A percentile compares a stretch with the other conserved stretches of the same genome.
Conservation (phyloP, 129 eudicot genomes). For the Flaveria ramosissima region DNA sequence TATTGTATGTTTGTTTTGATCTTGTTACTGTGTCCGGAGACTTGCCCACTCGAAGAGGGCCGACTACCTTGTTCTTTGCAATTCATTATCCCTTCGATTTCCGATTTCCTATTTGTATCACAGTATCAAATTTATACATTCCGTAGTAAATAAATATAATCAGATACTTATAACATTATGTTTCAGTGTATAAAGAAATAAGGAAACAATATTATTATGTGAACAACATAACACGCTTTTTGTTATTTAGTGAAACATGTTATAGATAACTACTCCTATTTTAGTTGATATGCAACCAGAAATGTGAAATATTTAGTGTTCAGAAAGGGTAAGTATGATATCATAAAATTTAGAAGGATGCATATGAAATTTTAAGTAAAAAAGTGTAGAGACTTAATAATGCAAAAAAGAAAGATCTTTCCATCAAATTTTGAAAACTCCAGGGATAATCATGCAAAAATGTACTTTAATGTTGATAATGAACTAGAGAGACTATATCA, state of each 20-base stretch:
- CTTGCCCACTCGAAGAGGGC: too few relatives aligned
- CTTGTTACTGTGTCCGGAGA: too few relatives aligned
- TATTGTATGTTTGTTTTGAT: too few relatives aligned
- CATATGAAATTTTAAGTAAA: not conserved
- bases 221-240: not conserved
- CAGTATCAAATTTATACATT: not conserved
- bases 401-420: not conserved
- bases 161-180: not conserved
- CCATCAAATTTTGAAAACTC: not conserved
- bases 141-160: not conserved
- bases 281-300: not conserved
- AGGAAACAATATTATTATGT: not conserved
- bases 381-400: not conserved
- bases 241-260: not conserved
- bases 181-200: not conserved
- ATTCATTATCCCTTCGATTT: too few relatives aligned
- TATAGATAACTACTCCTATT: not conserved
- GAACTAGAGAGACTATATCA: not conserved
- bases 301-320: not conserved
- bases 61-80: too few relatives aligned
- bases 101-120: too few relatives aligned
- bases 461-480: not conserved
- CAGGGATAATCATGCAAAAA: not conserved
- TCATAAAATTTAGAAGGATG: not conserved
- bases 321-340: not conserved